Base-by-base conservation (phyloP, 2,329 filamentous ascomycete genomes). In the Ploettnerulaceae sp. region DNA sequence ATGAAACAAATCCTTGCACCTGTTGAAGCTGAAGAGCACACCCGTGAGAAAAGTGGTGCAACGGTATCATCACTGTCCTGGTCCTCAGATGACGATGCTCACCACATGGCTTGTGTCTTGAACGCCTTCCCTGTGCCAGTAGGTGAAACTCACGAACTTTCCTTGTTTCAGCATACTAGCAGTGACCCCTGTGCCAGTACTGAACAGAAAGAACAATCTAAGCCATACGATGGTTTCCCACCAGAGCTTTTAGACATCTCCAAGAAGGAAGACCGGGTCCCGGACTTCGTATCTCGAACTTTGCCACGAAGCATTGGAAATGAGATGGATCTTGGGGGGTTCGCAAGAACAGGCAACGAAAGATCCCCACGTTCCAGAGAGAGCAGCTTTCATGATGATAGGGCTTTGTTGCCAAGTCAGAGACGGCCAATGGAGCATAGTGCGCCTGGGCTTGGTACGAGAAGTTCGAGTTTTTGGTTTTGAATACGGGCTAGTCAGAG, bases 321-420 rank as follows among this genome's bases (percentile, higher is more conserved):
- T 22, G 45, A 43, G 17, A 12, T 34, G n/a, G 15, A 46, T 22
- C n/a, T 32, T n/a, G 37, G 45, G 12, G 29, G 15, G 11, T 15
- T 38, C 4, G 11, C 28, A 18, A 14, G 28, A 28, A 21, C 25
- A 17, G 15, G 6, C 12, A 9, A n/a, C n/a, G n/a, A 37, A 17
- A 24, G 3, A 33, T 22, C 17, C 29, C 15, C 4, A 34, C 8
- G 12, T 11, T 15, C 32, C 32, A 46, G 51, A 38, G 48, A 57
- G 12, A 28, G 28, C 14, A 59, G 52, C 35, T 60, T 55, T 15
- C 51, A 58, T 43, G 60, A 60, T 49, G 57, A 62, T 36, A 50
- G 56, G 35, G 49, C 54, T 5, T 34, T 57, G 22, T 40, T 62
- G 21, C 60, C 58, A 5, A 60, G 58, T 48, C 58, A 61, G 25